These are phyloP conservation scores for Microstegium vimineum DNA, from an alignment of 176 grass and related monocot genomes.

Conservation along the genomic window DNA sequence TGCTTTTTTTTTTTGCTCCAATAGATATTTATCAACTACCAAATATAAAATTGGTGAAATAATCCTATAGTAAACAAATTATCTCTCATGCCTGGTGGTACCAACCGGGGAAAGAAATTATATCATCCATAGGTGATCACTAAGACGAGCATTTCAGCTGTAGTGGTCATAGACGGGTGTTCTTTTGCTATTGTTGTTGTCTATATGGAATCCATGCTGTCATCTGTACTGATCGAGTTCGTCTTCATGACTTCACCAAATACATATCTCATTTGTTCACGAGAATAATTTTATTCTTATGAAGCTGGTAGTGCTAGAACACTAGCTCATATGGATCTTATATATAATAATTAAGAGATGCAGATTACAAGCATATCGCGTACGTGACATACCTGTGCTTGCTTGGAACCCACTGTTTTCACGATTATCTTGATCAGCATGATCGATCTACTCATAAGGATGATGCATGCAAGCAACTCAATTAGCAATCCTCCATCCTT, in stretches of 20 bases:
- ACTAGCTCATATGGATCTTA: neutral
- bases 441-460: neutral
- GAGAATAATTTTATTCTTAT: neutral
- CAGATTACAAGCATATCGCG: neutral
- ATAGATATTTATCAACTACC: no score
- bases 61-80: no score
- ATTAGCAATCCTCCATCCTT: neutral
- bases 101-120: no score
- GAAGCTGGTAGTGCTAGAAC: neutral
- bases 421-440: neutral
- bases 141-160: neutral
- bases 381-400: neutral
- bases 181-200: neutral
- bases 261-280: neutral
- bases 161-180: neutral
- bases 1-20: no score
- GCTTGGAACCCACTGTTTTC: neutral
- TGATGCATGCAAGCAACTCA: neutral
- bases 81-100: no score
- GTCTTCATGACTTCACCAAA: neutral
- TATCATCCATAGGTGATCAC: neutral
- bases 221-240: neutral
- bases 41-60: no score
- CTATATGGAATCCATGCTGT: neutral
- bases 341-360: no score